Conservation (phyloP, 2,329 filamentous ascomycete species). For the Metarhizium sp. region DNA sequence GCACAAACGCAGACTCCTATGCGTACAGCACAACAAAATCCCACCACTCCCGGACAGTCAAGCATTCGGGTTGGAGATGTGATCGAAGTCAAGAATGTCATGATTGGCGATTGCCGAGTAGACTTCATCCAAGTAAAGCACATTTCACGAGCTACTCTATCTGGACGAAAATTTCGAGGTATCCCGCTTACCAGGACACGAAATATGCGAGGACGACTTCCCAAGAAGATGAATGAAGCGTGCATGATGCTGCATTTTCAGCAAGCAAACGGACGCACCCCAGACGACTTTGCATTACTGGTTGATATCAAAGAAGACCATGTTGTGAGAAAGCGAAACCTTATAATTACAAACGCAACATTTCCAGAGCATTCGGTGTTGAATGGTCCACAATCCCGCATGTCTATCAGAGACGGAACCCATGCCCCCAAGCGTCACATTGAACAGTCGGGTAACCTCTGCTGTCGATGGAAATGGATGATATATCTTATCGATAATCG, state of each 20-base stretch:
- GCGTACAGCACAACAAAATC: not conserved
- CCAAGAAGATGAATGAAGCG: constrained; percentile 32
- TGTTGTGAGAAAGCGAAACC: constrained; percentile 29
- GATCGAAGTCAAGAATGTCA: constrained; percentile 17
- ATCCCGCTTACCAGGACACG: constrained; percentile 26
- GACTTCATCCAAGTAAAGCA: constrained; percentile 32
- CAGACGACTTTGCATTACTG: constrained; percentile 23
- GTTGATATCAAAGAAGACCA: constrained; percentile 30
- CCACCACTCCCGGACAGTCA: not conserved
- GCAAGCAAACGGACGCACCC: constrained; percentile 21
- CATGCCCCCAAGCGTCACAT: not conserved
- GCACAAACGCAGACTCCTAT: not conserved
- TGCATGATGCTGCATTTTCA: constrained; percentile 28
- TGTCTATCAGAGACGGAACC: not conserved
- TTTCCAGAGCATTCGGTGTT: constrained; percentile 30
- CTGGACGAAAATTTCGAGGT: constrained; percentile 25
- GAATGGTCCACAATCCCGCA: not conserved
- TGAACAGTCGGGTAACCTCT: constrained; percentile 4
- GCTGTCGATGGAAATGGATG: constrained; percentile 40
- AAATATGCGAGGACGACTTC: constrained; percentile 26
- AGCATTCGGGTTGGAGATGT: constrained; percentile 16
- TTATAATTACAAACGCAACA: constrained; percentile 46
- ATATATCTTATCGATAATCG: constrained; percentile 12
- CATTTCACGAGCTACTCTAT: constrained; percentile 23
- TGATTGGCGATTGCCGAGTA: constrained; percentile 15